Percentiles rank a stretch among this genome's conserved stretches.
Evolutionary conservation across 257 asterid species (phyloP).

Genomic region (Penstemon barbatus): DNA sequence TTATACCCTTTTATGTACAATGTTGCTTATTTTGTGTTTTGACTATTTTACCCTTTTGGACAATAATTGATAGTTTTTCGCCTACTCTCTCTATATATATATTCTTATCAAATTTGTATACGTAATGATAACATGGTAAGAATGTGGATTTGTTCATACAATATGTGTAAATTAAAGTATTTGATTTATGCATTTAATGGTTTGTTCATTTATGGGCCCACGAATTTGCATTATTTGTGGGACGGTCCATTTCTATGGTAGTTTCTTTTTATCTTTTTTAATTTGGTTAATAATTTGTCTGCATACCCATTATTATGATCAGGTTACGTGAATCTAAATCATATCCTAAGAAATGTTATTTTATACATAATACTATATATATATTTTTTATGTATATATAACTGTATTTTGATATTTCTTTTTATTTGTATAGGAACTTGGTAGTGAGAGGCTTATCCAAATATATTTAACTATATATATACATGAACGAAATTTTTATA

Average conservation of each 20-base stretch:
- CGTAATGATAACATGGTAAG: constrained; percentile 35
- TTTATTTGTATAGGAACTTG: neutral
- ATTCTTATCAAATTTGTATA: constrained; percentile 39
- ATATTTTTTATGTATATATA: too few relatives aligned
- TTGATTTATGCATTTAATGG: constrained; percentile 58
- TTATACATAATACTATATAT: too few relatives aligned
- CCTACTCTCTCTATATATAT: neutral
- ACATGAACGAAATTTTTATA: too few relatives aligned
- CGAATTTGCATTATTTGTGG: constrained; percentile 35
- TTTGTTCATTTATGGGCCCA: constrained; percentile 55
- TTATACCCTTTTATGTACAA: constrained; percentile 26
- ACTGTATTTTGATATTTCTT: neutral
- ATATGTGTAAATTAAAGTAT: constrained; percentile 29
- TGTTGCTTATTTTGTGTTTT: constrained; percentile 4
- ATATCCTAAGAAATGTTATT: constrained; percentile 12
- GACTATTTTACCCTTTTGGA: constrained; percentile 38
- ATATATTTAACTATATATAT: too few relatives aligned
- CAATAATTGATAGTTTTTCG: constrained; percentile 20
- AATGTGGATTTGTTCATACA: constrained; percentile 28
- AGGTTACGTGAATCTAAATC: constrained; percentile 39
- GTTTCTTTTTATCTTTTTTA: constrained; percentile 25
- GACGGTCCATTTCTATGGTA: constrained; percentile 42
- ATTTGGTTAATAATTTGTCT: neutral
- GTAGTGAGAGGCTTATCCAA: neutral
- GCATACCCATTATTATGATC: constrained; percentile 22